phyloP scores from a whole-genome alignment of 805 yeast species.

The Scheffersomyces ergatensis region DNA sequence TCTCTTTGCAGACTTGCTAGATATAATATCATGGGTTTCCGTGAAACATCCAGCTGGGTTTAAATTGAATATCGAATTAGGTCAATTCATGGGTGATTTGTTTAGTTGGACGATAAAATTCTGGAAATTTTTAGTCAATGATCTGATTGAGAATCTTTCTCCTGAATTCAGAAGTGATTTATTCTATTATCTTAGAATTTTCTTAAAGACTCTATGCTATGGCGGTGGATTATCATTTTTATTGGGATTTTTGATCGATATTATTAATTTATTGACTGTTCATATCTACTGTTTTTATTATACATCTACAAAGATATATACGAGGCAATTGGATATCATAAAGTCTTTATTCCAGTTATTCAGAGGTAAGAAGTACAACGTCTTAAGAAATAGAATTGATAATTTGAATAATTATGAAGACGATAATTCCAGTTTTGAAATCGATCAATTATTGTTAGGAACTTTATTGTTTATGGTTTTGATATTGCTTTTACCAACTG shows the following conservation, averaged over 20 bases:
- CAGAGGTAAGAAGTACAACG: slow-evolving; percentile 85
- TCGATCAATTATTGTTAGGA: slow-evolving; percentile 86
- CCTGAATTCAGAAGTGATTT: background rate
- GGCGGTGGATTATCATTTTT: slow-evolving; percentile 68
- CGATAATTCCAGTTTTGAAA: slow-evolving; percentile 49
- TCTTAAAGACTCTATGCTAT: slow-evolving; percentile 21
- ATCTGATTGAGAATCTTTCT: slow-evolving; percentile 1
- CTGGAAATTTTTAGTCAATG: slow-evolving; percentile 41
- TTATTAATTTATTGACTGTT: slow-evolving; percentile 57
- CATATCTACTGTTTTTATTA: slow-evolving; percentile 77
- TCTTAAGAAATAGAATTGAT: slow-evolving; percentile 82
- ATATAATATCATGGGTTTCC: slow-evolving; percentile 69
- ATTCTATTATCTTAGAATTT: background rate
- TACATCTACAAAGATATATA: slow-evolving; percentile 75
- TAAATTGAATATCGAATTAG: slow-evolving; percentile 82
- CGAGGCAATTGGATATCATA: slow-evolving; percentile 67
- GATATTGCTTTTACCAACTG: slow-evolving; percentile 80
- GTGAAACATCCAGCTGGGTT: slow-evolving; percentile 86
- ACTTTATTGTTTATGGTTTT: slow-evolving; percentile 82
- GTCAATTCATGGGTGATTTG: slow-evolving; percentile 81
- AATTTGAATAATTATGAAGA: slow-evolving; percentile 50
- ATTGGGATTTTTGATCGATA: slow-evolving; percentile 64
- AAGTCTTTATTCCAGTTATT: slow-evolving; percentile 78
- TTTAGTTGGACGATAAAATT: slow-evolving; percentile 80
- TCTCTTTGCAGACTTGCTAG: slow-evolving; percentile 45